Evolutionary conservation across 768 basidiomycete species (phyloP).

Genomic region (Suillus occidentalis): DNA sequence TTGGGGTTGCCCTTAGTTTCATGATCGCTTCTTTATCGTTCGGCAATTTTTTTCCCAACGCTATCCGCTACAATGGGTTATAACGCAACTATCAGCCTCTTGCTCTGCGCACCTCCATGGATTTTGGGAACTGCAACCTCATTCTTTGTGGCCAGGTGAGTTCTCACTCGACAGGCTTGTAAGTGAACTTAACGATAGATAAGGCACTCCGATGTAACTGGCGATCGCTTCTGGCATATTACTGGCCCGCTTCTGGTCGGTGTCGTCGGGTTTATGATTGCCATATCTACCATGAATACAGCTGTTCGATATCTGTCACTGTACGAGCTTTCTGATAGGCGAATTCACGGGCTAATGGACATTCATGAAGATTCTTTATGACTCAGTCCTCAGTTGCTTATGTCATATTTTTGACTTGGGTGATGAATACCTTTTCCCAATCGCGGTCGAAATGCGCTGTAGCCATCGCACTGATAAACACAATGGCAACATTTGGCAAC

Average conservation of each 20-base stretch:
- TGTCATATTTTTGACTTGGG: conserved; percentile 58
- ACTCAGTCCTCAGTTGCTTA: conserved; percentile 70
- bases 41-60: conserved; percentile 80
- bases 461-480: conserved; percentile 78
- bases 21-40: conserved; percentile 62
- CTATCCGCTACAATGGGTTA: conserved; percentile 71
- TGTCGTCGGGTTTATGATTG: conserved; percentile 63
- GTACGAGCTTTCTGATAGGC: conserved; percentile 34
- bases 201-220: conserved; percentile 69
- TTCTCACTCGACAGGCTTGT: not conserved
- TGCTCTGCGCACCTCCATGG: conserved; percentile 80
- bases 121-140: conserved; percentile 58
- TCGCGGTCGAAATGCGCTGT: conserved; percentile 83
- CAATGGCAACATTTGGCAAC: conserved; percentile 79
- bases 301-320: conserved; percentile 63
- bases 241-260: conserved; percentile 52
- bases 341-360: not conserved
- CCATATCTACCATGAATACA: conserved; percentile 61
- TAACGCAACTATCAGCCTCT: conserved; percentile 56
- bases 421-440: conserved; percentile 62
- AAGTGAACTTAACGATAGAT: conserved; percentile 7
- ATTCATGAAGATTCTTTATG: conserved; percentile 63
- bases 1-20: conserved; percentile 61
- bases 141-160: conserved; percentile 51
- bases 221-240: conserved; percentile 76